phyloP scores from a whole-genome alignment of 148 eudicot species.

The Vaccinium myrtillus region DNA sequence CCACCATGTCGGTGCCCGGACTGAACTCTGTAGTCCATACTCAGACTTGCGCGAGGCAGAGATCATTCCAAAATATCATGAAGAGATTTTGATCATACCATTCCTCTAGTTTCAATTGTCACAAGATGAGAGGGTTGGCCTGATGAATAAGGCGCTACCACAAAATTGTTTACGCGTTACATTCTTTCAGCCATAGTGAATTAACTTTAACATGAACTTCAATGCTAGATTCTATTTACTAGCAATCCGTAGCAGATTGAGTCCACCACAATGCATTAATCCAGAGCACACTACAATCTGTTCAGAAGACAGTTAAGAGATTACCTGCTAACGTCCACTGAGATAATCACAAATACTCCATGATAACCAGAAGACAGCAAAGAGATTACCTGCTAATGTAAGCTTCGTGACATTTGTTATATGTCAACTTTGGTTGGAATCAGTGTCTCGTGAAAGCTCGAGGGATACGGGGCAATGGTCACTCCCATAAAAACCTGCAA shows the following conservation, averaged over 20 bases:
- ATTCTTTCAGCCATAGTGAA: neutral
- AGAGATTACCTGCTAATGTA: neutral
- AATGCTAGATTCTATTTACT: neutral
- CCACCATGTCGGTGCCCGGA: neutral
- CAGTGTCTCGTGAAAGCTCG: constrained; percentile 52
- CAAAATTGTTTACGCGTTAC: neutral
- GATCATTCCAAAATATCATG: neutral
- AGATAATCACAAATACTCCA: neutral
- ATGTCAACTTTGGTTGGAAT: constrained; percentile 22
- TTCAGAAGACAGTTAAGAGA: neutral
- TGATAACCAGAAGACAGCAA: neutral
- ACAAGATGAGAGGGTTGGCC: neutral
- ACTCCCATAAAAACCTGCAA: constrained; percentile 89
- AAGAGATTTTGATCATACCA: neutral
- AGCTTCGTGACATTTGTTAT: neutral
- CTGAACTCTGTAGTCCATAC: neutral
- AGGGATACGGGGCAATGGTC: constrained; percentile 95
- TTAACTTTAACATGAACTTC: neutral
- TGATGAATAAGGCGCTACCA: neutral
- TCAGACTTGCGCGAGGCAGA: neutral
- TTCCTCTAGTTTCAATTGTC: neutral
- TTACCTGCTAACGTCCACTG: neutral
- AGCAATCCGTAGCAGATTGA: neutral
- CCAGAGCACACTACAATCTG: neutral
- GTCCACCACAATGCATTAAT: neutral